Conservation (phyloP, 148 eudicot species). For the Arbutus unedo region DNA sequence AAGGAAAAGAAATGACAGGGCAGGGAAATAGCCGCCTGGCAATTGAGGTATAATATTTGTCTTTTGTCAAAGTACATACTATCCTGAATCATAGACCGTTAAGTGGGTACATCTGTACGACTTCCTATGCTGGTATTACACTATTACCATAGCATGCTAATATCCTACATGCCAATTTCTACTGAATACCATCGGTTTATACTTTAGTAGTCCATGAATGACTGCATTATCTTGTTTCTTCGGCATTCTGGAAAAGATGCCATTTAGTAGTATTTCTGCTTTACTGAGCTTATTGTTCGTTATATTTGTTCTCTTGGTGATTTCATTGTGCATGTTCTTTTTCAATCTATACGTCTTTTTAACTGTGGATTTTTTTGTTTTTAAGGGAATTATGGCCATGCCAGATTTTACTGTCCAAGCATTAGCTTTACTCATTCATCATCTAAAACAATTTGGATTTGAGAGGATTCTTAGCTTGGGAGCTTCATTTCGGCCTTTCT, state of each 20-base stretch:
- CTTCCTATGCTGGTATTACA: background rate
- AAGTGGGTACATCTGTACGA: background rate
- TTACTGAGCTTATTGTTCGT: background rate
- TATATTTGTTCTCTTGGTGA: background rate
- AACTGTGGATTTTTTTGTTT: background rate
- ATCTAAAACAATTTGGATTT: slow-evolving; percentile 90
- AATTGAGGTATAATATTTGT: slow-evolving; percentile 45
- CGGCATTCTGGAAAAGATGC: background rate
- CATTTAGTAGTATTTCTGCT: background rate
- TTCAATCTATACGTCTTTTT: slow-evolving; percentile 7
- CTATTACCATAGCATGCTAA: background rate
- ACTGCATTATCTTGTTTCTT: background rate
- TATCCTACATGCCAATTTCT: background rate
- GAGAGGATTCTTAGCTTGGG: slow-evolving; percentile 67
- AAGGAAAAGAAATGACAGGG: slow-evolving; percentile 24
- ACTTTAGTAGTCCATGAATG: background rate
- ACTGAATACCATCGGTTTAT: background rate
- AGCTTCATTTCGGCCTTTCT: slow-evolving; percentile 79
- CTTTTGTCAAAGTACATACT: background rate
- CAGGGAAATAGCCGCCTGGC: slow-evolving; percentile 29
- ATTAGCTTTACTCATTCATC: slow-evolving; percentile 61
- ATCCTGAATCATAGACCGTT: background rate
- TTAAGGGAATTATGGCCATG: slow-evolving; percentile 71
- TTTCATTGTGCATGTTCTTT: background rate
- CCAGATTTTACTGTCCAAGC: slow-evolving; percentile 75